Percentiles rank a stretch among this genome's conserved stretches.
Conservation (phyloP, 768 basidiomycete genomes). For the Termitomyces sp. region DNA sequence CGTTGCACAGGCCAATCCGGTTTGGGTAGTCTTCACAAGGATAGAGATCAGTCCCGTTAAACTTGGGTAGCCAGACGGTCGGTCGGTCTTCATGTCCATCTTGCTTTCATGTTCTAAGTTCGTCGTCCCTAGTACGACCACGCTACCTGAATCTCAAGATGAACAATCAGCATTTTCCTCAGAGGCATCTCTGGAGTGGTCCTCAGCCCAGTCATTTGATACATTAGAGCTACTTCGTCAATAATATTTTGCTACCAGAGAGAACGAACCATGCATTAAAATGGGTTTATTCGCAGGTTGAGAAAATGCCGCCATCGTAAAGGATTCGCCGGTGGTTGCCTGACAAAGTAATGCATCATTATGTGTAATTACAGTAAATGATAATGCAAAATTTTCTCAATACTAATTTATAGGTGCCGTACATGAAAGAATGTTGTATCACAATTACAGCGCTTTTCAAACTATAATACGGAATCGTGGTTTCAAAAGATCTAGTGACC, state of each 20-base stretch:
- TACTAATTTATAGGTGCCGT: too few species aligned
- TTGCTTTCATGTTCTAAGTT: background rate
- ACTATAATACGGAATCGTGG: too few species aligned
- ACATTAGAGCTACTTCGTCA: background rate
- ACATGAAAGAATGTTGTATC: too few species aligned
- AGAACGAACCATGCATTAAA: conserved; percentile 50
- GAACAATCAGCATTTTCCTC: background rate
- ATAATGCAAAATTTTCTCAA: too few species aligned
- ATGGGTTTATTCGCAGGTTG: too few species aligned
- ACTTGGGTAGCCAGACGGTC: conserved; percentile 23
- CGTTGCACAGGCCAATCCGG: conserved; percentile 44
- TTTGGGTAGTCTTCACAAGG: conserved; percentile 44
- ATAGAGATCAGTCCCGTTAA: conserved; percentile 51
- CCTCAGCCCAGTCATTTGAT: conserved; percentile 4
- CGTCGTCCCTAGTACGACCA: background rate
- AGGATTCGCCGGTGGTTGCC: too few species aligned
- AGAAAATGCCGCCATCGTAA: too few species aligned
- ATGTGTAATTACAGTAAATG: too few species aligned
- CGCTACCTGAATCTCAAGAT: background rate
- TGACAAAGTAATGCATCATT: too few species aligned
- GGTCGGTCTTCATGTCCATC: background rate
- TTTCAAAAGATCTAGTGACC: too few species aligned
- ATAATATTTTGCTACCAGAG: too few species aligned
- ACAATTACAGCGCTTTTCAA: too few species aligned
- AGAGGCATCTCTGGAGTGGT: background rate